Base-by-base conservation (phyloP, 345 rosid genomes). In the Bruguiera gymnorhiza region DNA sequence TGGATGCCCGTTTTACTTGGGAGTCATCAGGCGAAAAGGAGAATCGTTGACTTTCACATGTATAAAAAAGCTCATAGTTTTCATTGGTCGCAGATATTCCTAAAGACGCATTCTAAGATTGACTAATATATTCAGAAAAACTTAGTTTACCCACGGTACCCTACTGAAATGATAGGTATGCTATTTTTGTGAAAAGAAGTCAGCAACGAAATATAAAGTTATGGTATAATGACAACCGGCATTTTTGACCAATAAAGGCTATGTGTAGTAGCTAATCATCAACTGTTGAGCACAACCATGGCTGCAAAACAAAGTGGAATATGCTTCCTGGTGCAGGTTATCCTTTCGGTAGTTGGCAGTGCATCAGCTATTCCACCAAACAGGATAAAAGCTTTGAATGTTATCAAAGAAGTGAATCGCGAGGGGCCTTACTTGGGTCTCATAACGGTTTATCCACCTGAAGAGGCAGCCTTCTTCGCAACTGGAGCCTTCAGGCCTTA, bases 351-450 rank as follows among this genome's bases (percentile, higher is more conserved):
- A 2, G 59, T 56, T 65, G 23, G 67, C 51, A 18, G 18, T 64
- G 79, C 66, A 29, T 69, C 76, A 21, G 31, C 82, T 31, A 62
- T 63, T 26, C 30, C 72, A 39, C 46, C 67, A 65, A 55, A 59
- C 11, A 62, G 39, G 59, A 72, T 54, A 24, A 26, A 52, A 61
- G 24, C 76, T 39, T 23, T 66, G 70, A 71, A 18, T n/a, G 24
- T 31, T 51, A 69, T 81, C 63, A 73, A 73, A 58, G 67, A 65
- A 56, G 6, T 82, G 55, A 84, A 87, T 80, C 66, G 54, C 10
- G 68, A 43, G 62, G 88, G 87, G 62, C 86, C 84, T 9, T 83
- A 78, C 56, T 20, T 84, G 7, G 85, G 86, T 52, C 84, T 86
- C 4, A 67, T 86, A 31, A 82, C 88, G 0, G 91, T 87, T 32